Evolutionary conservation across 306 rosid genomes (phyloP), one percentile per base, ranked within the genome.

Genomic region (Carpinus viminea): DNA sequence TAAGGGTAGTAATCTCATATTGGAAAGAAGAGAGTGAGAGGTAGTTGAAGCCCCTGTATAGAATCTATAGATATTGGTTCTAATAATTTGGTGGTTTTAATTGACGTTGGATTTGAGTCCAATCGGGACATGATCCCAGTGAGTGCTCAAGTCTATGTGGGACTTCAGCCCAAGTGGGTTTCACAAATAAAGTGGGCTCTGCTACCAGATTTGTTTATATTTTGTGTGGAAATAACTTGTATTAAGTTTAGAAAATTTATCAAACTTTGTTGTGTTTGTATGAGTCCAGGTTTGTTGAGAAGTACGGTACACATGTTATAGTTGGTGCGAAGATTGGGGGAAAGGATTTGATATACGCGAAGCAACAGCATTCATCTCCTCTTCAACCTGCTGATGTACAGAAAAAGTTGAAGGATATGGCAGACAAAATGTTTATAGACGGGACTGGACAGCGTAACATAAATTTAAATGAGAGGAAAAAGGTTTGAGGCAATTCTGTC

Each of bases 281-380:
- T 76, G 50, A 68, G 84, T 77, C 72, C 83, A 93, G 96, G 88
- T 93, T 93, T 78, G 84, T 93, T 66, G 84, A 87, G 52, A 89
- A 84, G 81, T 91, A 87, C 51, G 98, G 98, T 65, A 93, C 98
- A 36, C 98, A 93, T 83, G 89, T 88, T 36, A 68, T 89, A 60
- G 94, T 93, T 56, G 96, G 94, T 76, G 78, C 91, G 72, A 91
- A 88, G 78, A 82, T 89, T 80, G 94, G 96, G 43, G 96, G 96
- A 79, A 93, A 90, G 45, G 96, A 93, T 84, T 84, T 88, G 18
- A 83, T 91, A 41, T 89, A 85, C 74, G 90, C 86, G 66, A 93
- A 88, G 86, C 97, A 93, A 80, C 87, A 79, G 79, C 87, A 89
- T 53, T 91, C 93, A 1, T 93, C 97, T 24, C 73, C 90, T 70